A percentile compares a stretch with the other conserved stretches of the same genome.
These are phyloP conservation scores for Diaporthe aspalathi DNA, from an alignment of 2,329 filamentous ascomycete genomes.

Conservation along the genomic window DNA sequence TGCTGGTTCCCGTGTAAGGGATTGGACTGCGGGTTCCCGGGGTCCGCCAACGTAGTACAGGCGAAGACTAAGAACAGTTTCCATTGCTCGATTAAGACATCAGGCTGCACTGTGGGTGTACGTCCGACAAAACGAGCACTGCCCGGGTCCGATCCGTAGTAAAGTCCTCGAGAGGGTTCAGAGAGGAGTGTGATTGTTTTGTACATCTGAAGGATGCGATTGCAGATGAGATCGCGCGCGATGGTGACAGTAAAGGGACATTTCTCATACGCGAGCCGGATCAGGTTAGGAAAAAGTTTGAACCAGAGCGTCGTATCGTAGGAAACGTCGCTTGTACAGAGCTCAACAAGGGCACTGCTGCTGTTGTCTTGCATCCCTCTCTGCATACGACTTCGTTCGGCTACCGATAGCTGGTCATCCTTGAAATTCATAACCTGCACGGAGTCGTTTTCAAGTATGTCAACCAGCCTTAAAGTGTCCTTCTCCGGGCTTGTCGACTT, in stretches of 20 bases:
- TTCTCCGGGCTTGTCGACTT: conserved; percentile 70
- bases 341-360: conserved; percentile 87
- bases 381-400: conserved; percentile 91
- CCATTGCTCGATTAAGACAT: conserved; percentile 95
- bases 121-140: conserved; percentile 64
- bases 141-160: conserved; percentile 70
- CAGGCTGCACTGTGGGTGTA: conserved; percentile 78
- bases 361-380: conserved; percentile 87
- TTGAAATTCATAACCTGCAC: conserved; percentile 91
- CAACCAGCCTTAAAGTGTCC: conserved; percentile 81
- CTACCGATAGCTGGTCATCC: conserved; percentile 89
- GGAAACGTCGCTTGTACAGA: conserved; percentile 94
- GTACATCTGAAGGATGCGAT: conserved; percentile 93
- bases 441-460: conserved; percentile 91
- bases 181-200: conserved; percentile 82
- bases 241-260: conserved; percentile 93
- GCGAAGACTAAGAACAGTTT: conserved; percentile 97
- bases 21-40: conserved; percentile 73
- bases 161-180: conserved; percentile 74
- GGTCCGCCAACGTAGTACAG: conserved; percentile 91
- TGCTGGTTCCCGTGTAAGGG: conserved; percentile 75
- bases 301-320: conserved; percentile 98
- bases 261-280: conserved; percentile 88
- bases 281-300: conserved; percentile 96
- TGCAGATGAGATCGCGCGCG: conserved; percentile 91